These are phyloP conservation scores for Chrysanthemum lavandulifolium DNA, from an alignment of 129 eudicot genomes.

Conservation along the genomic window DNA sequence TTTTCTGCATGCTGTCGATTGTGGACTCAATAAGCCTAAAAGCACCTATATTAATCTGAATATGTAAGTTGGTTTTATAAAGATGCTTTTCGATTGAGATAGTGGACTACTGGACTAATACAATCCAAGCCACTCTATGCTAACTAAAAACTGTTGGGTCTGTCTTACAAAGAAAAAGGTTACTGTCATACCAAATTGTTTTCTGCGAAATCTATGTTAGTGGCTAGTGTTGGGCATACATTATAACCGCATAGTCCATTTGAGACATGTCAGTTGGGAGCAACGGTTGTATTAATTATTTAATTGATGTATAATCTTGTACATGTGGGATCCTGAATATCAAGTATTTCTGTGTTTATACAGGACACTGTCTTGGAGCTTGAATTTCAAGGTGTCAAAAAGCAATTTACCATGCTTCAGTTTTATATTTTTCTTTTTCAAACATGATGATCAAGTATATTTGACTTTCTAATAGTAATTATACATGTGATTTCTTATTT, in stretches of 20 bases:
- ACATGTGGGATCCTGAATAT: background rate
- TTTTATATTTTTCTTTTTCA: slow-evolving; percentile 15
- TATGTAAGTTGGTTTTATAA: background rate
- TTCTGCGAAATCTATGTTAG: too few species aligned
- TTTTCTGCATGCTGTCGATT: background rate
- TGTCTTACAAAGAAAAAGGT: background rate
- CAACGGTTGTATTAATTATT: background rate
- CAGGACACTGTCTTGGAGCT: slow-evolving; percentile 99
- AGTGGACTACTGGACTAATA: too few species aligned
- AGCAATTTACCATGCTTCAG: slow-evolving; percentile 97
- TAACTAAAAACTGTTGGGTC: background rate
- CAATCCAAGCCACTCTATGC: background rate
- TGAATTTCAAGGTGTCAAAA: slow-evolving; percentile 96
- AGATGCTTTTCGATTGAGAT: background rate
- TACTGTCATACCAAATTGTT: too few species aligned
- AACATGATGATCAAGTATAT: background rate
- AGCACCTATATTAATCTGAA: background rate
- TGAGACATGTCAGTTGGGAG: background rate
- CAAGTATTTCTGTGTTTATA: slow-evolving; percentile 3
- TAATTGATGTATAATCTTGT: background rate
- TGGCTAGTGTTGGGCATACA: background rate
- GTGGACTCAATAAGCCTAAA: too few species aligned
- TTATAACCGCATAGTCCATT: background rate
- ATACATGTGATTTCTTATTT: background rate
- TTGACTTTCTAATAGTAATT: background rate